Evolutionary conservation across 129 eudicot genomes (phyloP).

Genomic region (Artemisia argyi): DNA sequence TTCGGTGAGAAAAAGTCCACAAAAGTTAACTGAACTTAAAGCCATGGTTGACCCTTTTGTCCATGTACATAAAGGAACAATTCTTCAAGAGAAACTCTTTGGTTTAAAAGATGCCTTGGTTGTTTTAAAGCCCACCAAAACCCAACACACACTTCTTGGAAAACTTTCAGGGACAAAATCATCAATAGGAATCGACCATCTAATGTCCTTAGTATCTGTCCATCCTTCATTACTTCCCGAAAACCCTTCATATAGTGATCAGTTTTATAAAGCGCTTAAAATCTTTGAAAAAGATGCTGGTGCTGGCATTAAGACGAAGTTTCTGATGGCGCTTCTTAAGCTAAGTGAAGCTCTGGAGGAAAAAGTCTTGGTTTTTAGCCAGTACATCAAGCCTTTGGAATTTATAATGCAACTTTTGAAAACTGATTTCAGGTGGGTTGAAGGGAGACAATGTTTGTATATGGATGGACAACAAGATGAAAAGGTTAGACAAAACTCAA

Average conservation of each 20-base stretch:
- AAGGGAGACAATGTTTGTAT: constrained; percentile 47
- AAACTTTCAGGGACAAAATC: not conserved
- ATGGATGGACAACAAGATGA: constrained; percentile 59
- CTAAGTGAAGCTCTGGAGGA: constrained; percentile 44
- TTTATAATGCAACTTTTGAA: constrained; percentile 39
- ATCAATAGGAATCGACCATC: constrained; percentile 29
- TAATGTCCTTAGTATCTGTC: constrained; percentile 53
- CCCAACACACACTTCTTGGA: constrained; percentile 46
- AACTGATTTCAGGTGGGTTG: constrained; percentile 41
- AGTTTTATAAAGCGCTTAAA: constrained; percentile 23
- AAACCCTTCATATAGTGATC: not conserved
- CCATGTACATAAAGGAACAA: constrained; percentile 67
- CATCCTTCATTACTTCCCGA: constrained; percentile 56
- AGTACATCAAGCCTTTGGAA: constrained; percentile 42
- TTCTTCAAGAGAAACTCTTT: constrained; percentile 52
- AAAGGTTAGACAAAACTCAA: constrained; percentile 46
- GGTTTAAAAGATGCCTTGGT: constrained; percentile 61
- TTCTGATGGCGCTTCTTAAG: constrained; percentile 51
- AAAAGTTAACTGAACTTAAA: constrained; percentile 34
- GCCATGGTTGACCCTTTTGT: constrained; percentile 60
- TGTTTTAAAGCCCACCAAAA: constrained; percentile 49
- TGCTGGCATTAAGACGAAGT: constrained; percentile 62
- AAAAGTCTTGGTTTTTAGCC: constrained; percentile 65
- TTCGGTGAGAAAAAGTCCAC: constrained; percentile 13
- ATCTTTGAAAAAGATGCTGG: constrained; percentile 21